These are phyloP conservation scores for Sequoiadendron giganteum DNA, from an alignment of 75 land plant genomes.

Conservation along the genomic window DNA sequence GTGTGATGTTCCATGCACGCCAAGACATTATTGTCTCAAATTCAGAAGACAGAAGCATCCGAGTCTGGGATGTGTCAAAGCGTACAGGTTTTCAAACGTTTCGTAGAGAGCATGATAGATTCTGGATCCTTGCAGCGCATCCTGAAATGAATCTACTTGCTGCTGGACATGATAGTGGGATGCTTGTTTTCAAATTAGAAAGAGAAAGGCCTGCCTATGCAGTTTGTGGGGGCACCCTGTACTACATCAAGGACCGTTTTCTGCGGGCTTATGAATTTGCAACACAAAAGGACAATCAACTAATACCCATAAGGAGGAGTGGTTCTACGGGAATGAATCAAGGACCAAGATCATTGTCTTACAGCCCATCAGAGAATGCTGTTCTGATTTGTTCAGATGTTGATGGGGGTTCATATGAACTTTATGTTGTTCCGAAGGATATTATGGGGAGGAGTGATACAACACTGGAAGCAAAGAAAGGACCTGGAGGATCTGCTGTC, in stretches of 20 bases:
- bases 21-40: conserved; percentile 71
- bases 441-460: conserved; percentile 50
- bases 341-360: conserved; percentile 54
- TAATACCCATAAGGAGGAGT: conserved; percentile 48
- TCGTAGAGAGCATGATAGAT: conserved; percentile 50
- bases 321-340: conserved; percentile 61
- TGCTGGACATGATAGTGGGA: conserved; percentile 78
- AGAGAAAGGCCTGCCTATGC: conserved; percentile 51
- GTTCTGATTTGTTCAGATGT: conserved; percentile 67
- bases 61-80: conserved; percentile 56
- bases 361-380: conserved; percentile 75
- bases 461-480: conserved; percentile 60
- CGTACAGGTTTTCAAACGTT: conserved; percentile 41
- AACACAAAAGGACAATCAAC: conserved; percentile 32
- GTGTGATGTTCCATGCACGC: conserved; percentile 69
- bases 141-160: conserved; percentile 69
- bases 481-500: conserved; percentile 60
- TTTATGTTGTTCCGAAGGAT: conserved; percentile 55
- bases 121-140: conserved; percentile 53
- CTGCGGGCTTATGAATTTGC: conserved; percentile 43
- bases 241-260: conserved; percentile 46
- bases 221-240: conserved; percentile 32
- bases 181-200: conserved; percentile 53
- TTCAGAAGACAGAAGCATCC: conserved; percentile 69
- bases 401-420: conserved; percentile 74